Evolutionary conservation across 768 basidiomycete genomes (phyloP).

Genomic region (Plicaturopsis crispa): DNA sequence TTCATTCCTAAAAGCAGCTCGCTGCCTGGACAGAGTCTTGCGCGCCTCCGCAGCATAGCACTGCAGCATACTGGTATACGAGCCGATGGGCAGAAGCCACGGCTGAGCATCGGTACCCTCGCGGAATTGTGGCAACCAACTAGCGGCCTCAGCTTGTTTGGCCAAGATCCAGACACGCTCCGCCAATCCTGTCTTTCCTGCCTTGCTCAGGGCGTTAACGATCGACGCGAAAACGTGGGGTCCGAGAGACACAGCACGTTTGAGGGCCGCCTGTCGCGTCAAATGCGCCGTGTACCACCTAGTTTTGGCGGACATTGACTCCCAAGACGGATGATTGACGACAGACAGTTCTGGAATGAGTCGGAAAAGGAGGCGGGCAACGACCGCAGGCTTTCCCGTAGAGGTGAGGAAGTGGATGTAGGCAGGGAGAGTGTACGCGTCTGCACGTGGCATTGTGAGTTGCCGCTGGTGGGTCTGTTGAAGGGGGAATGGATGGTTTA

Average conservation of each 20-base stretch:
- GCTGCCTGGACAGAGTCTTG: conserved; percentile 16
- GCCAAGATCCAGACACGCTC: conserved; percentile 62
- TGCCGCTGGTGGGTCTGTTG: conserved; percentile 5
- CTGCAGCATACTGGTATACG: conserved; percentile 69
- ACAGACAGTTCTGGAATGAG: conserved; percentile 47
- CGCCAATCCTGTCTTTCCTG: conserved; percentile 43
- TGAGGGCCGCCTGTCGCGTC: conserved; percentile 23
- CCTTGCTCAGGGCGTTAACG: conserved; percentile 53
- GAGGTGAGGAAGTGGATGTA: conserved; percentile 46
- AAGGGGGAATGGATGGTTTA: conserved; percentile 7
- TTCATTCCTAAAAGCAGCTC: too few species aligned
- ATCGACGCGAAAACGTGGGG: conserved; percentile 53
- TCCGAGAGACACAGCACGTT: conserved; percentile 41
- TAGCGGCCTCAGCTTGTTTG: conserved; percentile 47
- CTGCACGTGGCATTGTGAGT: too few species aligned
- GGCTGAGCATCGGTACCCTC: conserved; percentile 24
- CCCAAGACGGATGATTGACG: conserved; percentile 32
- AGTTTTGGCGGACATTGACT: conserved; percentile 16
- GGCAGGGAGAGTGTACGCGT: conserved; percentile 41
- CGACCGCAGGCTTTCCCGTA: conserved; percentile 35
- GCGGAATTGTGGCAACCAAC: conserved; percentile 28
- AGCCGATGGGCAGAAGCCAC: conserved; percentile 60
- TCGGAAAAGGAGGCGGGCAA: conserved; percentile 39
- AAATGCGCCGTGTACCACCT: conserved; percentile 14
- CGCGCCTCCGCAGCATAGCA: conserved; percentile 44